phyloP scores from a whole-genome alignment of 2,329 filamentous ascomycete genomes.

The Graphilbum fragrans region DNA sequence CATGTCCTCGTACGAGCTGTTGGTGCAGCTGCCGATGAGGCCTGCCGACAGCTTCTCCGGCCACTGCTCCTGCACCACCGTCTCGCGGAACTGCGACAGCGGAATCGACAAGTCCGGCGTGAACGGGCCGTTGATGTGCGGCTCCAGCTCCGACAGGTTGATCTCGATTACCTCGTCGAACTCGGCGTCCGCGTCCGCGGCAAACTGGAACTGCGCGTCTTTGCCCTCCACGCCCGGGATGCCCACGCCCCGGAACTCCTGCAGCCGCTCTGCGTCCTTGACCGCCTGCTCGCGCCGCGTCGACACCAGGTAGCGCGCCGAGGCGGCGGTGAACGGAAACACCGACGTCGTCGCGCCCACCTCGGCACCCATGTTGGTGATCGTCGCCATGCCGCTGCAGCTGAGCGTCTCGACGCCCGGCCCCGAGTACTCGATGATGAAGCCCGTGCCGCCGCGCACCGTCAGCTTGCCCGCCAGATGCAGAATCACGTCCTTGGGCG shows the following conservation, averaged over 20 bases:
- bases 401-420: slow-evolving; percentile 81
- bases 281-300: slow-evolving; percentile 69
- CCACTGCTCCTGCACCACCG: slow-evolving; percentile 77
- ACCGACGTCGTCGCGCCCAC: slow-evolving; percentile 91
- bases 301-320: slow-evolving; percentile 73
- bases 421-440: slow-evolving; percentile 88
- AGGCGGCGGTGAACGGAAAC: slow-evolving; percentile 82
- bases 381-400: slow-evolving; percentile 86
- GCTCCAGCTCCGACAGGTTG: slow-evolving; percentile 79
- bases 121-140: slow-evolving; percentile 93
- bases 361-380: slow-evolving; percentile 79
- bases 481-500: slow-evolving; percentile 92
- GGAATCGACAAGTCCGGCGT: slow-evolving; percentile 93
- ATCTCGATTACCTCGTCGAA: slow-evolving; percentile 91
- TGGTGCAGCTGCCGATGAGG: slow-evolving; percentile 95
- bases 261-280: slow-evolving; percentile 50
- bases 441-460: slow-evolving; percentile 87
- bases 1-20: slow-evolving; percentile 99
- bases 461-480: slow-evolving; percentile 81
- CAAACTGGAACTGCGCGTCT: slow-evolving; percentile 50
- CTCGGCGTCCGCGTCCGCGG: slow-evolving; percentile 66
- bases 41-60: slow-evolving; percentile 83
- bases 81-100: slow-evolving; percentile 76
- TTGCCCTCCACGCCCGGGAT: slow-evolving; percentile 16
- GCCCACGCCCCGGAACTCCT: slow-evolving; percentile 33